phyloP scores from a whole-genome alignment of 2,329 filamentous ascomycete species.

The Herpotrichia juniperi region DNA sequence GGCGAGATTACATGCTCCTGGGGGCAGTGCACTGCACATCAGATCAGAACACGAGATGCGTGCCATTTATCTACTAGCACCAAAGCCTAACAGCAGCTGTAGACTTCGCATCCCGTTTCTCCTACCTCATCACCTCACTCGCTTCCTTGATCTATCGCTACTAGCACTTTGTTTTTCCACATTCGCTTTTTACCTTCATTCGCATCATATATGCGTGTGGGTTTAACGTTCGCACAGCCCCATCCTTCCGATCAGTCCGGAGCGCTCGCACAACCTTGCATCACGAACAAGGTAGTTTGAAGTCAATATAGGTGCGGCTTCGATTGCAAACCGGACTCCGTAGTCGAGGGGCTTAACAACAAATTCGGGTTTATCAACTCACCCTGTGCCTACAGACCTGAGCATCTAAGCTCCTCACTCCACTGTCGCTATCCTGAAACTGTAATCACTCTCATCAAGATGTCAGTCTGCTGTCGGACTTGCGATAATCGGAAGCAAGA shows the following conservation, averaged over 20 bases:
- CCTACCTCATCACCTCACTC: no score
- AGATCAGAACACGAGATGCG: no score
- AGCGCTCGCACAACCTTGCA: background rate
- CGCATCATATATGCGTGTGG: background rate
- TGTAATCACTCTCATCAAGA: background rate
- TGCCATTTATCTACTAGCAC: no score
- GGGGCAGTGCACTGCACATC: no score
- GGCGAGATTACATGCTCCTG: no score
- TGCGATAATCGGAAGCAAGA: slow-evolving; percentile 34
- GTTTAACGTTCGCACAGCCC: background rate
- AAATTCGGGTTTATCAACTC: background rate
- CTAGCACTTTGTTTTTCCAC: background rate
- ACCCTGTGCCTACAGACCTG: background rate
- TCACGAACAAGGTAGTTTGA: background rate
- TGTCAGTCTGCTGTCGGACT: slow-evolving; percentile 30
- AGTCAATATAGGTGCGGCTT: background rate
- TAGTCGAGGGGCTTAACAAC: background rate
- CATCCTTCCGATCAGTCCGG: background rate
- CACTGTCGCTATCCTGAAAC: background rate
- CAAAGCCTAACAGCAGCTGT: no score
- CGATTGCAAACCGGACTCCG: background rate
- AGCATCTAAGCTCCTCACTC: background rate
- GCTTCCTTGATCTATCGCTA: no score
- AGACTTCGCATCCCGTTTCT: no score
- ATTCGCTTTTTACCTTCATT: background rate